phyloP scores from a whole-genome alignment of 352 stramenopile genomes.

The Halophytophthora polymorphica region DNA sequence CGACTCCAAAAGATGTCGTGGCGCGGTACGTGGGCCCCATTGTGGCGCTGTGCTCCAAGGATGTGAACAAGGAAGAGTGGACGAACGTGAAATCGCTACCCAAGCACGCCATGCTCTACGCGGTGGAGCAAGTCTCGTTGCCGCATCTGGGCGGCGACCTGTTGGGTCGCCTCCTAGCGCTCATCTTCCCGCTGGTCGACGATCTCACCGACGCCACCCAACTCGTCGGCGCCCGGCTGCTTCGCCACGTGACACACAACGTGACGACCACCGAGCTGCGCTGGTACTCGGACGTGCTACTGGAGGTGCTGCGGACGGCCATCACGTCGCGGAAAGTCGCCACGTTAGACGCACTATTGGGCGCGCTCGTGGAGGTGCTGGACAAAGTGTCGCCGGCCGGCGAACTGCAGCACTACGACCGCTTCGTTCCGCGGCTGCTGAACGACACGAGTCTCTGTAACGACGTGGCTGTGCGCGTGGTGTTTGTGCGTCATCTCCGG shows the following conservation, averaged over 20 bases:
- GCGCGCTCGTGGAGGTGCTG: constrained; percentile 52
- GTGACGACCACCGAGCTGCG: constrained; percentile 72
- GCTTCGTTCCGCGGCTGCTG: constrained; percentile 62
- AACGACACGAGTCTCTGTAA: constrained; percentile 58
- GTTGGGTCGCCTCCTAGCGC: constrained; percentile 67
- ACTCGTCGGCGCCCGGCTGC: constrained; percentile 49
- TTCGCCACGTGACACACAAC: constrained; percentile 59
- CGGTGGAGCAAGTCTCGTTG: constrained; percentile 53
- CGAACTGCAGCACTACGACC: constrained; percentile 65
- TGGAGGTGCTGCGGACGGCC: constrained; percentile 65
- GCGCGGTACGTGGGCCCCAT: constrained; percentile 33
- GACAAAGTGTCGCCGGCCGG: constrained; percentile 56
- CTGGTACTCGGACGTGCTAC: constrained; percentile 76
- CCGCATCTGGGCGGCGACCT: constrained; percentile 64
- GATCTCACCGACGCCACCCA: constrained; percentile 64
- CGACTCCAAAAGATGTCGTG: constrained; percentile 15
- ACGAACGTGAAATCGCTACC: constrained; percentile 32
- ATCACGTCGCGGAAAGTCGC: constrained; percentile 56
- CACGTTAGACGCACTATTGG: constrained; percentile 57
- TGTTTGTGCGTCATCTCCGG: constrained; percentile 60
- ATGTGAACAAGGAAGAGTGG: constrained; percentile 69
- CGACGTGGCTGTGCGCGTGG: constrained; percentile 47
- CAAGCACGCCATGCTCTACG: constrained; percentile 57
- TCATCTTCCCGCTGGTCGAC: constrained; percentile 81
- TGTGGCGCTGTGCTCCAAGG: constrained; percentile 45